Base-by-base conservation (phyloP, 192 early-diverging fungal species). In the Pilobolus umbonatus region DNA sequence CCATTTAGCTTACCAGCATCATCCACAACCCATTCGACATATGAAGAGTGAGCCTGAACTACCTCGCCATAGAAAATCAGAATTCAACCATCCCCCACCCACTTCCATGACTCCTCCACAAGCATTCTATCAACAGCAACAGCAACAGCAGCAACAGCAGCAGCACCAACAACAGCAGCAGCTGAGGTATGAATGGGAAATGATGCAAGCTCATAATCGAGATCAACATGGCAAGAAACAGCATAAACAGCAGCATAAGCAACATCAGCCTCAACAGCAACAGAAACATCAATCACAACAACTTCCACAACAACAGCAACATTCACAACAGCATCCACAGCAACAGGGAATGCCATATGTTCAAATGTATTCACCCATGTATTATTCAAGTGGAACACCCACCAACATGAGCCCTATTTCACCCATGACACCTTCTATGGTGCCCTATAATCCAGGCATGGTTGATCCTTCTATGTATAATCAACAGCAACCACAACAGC, bases 31-130 rank as follows among this genome's bases (percentile, higher is more conserved):
- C 4, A 26, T 59, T 11, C 30, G 44, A 12, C 57, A 59, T 26
- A 48, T 45, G 17, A 59, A 59, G 57, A 59, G 57, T 47, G 57
- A 59, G 19, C 45, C 57, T 2, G 57, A 59, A 25, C 34, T 59
- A 34, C 43, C 44, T 12, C 55, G 43, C 12, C 21, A 38, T n/a
- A 21, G 19, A 39, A 12, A 15, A 14, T 15, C 44, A 38, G 21
- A 10, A 34, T 17, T 22, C 22, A n/a, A 3, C 32, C 28, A 17
- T 24, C 12, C 14, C 12, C 45, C 34, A 8, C 29, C 45, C 4
- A 17, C 21, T 47, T 5, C 24, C 26, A 47, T 7, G 19, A 14
- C 7, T 17, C 39, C 14, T 3, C 39, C 14, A 42, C 47, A 49
- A 24, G 14, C 26, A 49, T 30, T 30, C 2, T 30, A 49, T 40